These are phyloP conservation scores for Insectozyma bohioensis DNA, from an alignment of 1,139 yeast genomes.

Conservation along the genomic window DNA sequence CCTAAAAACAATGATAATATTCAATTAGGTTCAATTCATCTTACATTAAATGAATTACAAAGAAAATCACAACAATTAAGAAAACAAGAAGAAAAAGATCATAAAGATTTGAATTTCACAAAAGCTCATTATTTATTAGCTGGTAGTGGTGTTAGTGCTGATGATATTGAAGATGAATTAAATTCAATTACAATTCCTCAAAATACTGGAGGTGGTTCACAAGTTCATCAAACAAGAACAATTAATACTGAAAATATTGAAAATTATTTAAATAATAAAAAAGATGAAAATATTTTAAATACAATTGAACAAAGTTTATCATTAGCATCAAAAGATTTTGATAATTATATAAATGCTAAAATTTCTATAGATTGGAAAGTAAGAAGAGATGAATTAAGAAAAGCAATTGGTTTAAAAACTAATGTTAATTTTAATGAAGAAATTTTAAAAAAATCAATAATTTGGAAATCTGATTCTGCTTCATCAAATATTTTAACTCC, in stretches of 20 bases:
- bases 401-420: conserved; percentile 54
- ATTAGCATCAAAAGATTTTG: conserved; percentile 81
- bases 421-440: conserved; percentile 18
- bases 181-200: conserved; percentile 33
- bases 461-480: conserved; percentile 40
- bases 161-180: conserved; percentile 74
- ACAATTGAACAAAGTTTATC: conserved; percentile 82
- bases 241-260: conserved; percentile 37
- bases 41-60: conserved; percentile 76
- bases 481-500: conserved; percentile 38
- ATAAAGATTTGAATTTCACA: conserved; percentile 55
- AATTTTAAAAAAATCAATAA: conserved; percentile 18
- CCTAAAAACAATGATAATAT: conserved; percentile 56
- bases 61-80: conserved; percentile 66
- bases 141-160: conserved; percentile 86
- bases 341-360: conserved; percentile 68
- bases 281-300: conserved; percentile 78
- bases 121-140: conserved; percentile 91
- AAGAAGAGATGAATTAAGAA: conserved; percentile 70
- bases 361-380: conserved; percentile 82
- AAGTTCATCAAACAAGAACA: not conserved
- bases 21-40: conserved; percentile 69
- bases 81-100: conserved; percentile 40
- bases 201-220: not conserved
- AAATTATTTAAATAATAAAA: conserved; percentile 60